phyloP scores from a whole-genome alignment of 106 monocot genomes.

The Phalaenopsis aphrodite region DNA sequence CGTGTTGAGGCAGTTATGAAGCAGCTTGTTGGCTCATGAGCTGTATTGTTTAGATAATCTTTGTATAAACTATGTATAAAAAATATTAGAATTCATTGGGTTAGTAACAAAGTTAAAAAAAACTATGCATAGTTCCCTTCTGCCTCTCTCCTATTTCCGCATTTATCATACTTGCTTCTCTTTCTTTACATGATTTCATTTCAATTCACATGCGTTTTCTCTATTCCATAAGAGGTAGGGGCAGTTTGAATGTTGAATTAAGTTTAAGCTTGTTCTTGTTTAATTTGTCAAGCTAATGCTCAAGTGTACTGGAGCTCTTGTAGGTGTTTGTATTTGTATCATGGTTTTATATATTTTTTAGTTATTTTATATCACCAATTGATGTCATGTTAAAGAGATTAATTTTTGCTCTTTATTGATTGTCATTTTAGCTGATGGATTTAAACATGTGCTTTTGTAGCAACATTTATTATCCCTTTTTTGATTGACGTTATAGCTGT shows the following conservation, averaged over 20 bases:
- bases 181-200: background rate
- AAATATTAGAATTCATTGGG: background rate
- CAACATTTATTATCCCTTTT: background rate
- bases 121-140: background rate
- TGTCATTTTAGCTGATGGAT: background rate
- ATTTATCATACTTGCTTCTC: background rate
- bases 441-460: background rate
- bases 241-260: background rate
- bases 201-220: background rate
- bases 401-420: background rate
- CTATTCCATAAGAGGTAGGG: background rate
- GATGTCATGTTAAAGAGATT: background rate
- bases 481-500: too few relatives aligned
- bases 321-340: too few relatives aligned
- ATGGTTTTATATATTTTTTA: background rate
- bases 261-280: background rate
- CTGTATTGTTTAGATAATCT: background rate
- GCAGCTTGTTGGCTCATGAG: background rate
- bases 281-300: background rate
- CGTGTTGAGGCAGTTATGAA: background rate
- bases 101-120: background rate
- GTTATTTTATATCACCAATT: background rate
- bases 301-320: background rate
- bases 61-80: background rate
- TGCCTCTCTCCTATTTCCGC: background rate